Percentiles rank a stretch among this genome's conserved stretches.
phyloP scores from a whole-genome alignment of 2,329 filamentous ascomycete genomes.

The Paecilomyces formosus region DNA sequence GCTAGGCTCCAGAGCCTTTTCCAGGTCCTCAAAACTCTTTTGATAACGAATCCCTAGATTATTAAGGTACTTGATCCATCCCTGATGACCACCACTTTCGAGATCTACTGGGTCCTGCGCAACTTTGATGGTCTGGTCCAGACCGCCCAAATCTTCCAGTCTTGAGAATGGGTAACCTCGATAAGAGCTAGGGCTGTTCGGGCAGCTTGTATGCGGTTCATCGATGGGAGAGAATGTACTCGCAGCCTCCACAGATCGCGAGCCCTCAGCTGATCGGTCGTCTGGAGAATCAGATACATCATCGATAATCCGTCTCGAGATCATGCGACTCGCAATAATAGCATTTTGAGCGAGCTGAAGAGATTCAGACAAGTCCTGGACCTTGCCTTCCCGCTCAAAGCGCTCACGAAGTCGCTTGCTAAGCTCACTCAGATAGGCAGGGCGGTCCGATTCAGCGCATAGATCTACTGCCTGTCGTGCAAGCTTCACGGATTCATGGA shows the following conservation, averaged over 20 bases:
- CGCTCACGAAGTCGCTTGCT: not conserved
- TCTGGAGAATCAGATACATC: not conserved
- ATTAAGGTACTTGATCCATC: not conserved
- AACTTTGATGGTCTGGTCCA: not conserved
- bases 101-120: not conserved
- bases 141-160: not conserved
- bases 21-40: not conserved
- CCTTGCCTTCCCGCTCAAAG: not conserved
- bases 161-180: not conserved
- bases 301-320: not conserved
- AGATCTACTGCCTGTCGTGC: not conserved
- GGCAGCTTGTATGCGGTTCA: not conserved
- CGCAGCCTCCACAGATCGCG: not conserved
- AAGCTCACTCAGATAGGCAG: not conserved
- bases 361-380: not conserved
- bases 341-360: not conserved
- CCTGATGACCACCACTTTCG: not conserved
- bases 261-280: not conserved
- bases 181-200: not conserved
- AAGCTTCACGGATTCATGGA: not conserved
- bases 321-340: not conserved
- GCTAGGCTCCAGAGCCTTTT: not conserved
- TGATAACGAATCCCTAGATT: not conserved
- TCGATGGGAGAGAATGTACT: not conserved
- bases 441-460: not conserved